Percentiles rank a stretch among this genome's conserved stretches.
These are phyloP conservation scores for Podila verticillata DNA, from an alignment of 192 early-diverging fungal species.

Conservation along the genomic window DNA sequence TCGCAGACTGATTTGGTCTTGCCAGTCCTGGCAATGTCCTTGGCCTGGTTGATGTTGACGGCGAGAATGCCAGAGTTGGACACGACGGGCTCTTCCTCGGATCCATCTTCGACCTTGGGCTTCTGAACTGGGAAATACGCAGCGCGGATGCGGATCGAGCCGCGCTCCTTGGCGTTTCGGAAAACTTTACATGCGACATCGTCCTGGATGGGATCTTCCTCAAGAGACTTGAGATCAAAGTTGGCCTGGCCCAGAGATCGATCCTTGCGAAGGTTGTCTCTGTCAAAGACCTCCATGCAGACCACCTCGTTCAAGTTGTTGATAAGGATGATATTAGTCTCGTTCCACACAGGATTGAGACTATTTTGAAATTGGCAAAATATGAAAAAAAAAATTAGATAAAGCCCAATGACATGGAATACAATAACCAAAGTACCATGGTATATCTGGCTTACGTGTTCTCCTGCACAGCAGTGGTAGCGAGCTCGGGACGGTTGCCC, in stretches of 20 bases:
- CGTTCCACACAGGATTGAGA: constrained; percentile 86
- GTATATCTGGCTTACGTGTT: constrained; percentile 57
- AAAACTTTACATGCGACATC: constrained; percentile 54
- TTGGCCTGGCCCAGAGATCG: constrained; percentile 69
- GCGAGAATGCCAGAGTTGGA: constrained; percentile 72
- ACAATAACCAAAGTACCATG: no score
- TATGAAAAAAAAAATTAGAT: no score
- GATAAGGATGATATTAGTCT: constrained; percentile 80
- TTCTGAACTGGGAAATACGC: constrained; percentile 40
- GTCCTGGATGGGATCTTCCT: constrained; percentile 55
- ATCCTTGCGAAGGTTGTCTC: constrained; percentile 78
- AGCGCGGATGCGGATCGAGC: constrained; percentile 28
- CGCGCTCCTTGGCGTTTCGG: constrained; percentile 40
- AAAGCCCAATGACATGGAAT: no score
- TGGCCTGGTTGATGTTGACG: constrained; percentile 72
- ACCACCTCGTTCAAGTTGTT: constrained; percentile 80
- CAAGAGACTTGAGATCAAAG: constrained; percentile 58
- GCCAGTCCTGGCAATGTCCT: constrained; percentile 64
- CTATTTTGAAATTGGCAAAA: no score
- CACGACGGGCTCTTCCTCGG: constrained; percentile 40
- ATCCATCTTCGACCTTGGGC: constrained; percentile 26
- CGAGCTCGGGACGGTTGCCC: constrained; percentile 74
- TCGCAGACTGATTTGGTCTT: constrained; percentile 61
- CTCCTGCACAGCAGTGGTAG: constrained; percentile 69
- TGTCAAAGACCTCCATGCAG: constrained; percentile 84